phyloP scores from a whole-genome alignment of 2,329 filamentous ascomycete genomes.

The Penicillium paneum region DNA sequence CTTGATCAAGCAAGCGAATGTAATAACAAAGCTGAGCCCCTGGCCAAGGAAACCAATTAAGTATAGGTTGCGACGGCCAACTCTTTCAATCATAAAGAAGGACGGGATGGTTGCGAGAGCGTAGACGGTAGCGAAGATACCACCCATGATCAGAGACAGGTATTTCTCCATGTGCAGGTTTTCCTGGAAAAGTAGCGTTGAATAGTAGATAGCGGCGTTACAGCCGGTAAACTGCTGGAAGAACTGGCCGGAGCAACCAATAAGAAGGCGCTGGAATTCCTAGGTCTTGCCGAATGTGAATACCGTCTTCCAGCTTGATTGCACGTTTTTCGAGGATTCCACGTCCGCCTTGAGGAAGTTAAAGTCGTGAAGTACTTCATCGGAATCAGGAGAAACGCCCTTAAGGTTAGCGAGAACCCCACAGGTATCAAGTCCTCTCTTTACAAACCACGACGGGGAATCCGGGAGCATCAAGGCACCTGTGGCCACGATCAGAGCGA shows the following conservation, averaged over 20 bases:
- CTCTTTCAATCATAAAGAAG: conserved; percentile 32
- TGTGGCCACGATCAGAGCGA: conserved; percentile 28
- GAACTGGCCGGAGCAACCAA: conserved; percentile 32
- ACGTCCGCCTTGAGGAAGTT: conserved; percentile 47
- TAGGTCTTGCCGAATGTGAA: conserved; percentile 33
- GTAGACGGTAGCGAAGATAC: conserved; percentile 30
- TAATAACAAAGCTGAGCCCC: conserved; percentile 33
- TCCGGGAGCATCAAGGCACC: conserved; percentile 45
- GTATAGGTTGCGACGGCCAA: conserved; percentile 43
- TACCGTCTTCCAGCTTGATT: conserved; percentile 25
- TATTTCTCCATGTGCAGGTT: conserved; percentile 28
- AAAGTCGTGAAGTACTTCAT: conserved; percentile 23
- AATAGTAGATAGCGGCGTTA: conserved; percentile 47
- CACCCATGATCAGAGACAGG: conserved; percentile 26
- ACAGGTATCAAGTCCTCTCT: conserved; percentile 46
- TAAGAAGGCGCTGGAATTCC: conserved; percentile 29
- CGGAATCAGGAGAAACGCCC: conserved; percentile 36
- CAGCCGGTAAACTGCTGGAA: conserved; percentile 48
- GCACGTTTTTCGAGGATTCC: conserved; percentile 31
- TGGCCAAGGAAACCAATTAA: conserved; percentile 29
- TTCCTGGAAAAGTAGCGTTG: conserved; percentile 44
- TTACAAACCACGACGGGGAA: conserved; percentile 53
- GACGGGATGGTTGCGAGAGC: conserved; percentile 24
- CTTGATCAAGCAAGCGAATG: conserved; percentile 34
- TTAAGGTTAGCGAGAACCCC: conserved; percentile 49